phyloP scores from a whole-genome alignment of 768 basidiomycete genomes.

The Leccinellum rugosiceps region DNA sequence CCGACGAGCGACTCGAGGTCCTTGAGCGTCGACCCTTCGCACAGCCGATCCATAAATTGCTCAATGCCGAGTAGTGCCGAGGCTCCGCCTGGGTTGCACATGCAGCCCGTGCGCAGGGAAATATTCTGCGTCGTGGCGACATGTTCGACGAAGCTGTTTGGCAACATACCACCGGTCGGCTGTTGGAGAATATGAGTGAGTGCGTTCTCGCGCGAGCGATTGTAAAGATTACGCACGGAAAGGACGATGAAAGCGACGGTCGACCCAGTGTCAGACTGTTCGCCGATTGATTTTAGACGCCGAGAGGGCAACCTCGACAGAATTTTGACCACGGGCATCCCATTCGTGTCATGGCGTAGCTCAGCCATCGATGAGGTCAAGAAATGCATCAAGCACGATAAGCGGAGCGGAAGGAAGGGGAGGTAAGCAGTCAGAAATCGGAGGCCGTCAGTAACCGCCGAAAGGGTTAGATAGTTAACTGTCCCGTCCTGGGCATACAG shows the following conservation, averaged over 20 bases:
- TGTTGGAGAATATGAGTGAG: conserved; percentile 23
- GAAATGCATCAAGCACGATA: conserved; percentile 65
- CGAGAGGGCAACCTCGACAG: conserved; percentile 60
- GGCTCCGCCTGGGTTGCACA: conserved; percentile 86
- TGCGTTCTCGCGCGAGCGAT: not conserved
- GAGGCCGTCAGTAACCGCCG: conserved; percentile 76
- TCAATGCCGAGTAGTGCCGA: conserved; percentile 67
- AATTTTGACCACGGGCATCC: conserved; percentile 61
- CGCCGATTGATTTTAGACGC: conserved; percentile 54
- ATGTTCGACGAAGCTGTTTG: conserved; percentile 72
- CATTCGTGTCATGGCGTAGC: conserved; percentile 60
- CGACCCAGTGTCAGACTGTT: conserved; percentile 64
- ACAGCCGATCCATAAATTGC: conserved; percentile 59
- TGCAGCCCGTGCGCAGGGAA: conserved; percentile 79
- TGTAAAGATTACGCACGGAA: conserved; percentile 42
- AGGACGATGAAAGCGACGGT: conserved; percentile 61
- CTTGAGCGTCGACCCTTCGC: conserved; percentile 54
- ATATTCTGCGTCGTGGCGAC: conserved; percentile 61
- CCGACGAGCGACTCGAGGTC: conserved; percentile 63
- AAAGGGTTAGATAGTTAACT: conserved; percentile 74
- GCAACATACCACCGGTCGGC: conserved; percentile 64
- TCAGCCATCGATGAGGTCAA: conserved; percentile 52
- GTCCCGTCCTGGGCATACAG: conserved; percentile 65
- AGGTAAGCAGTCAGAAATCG: conserved; percentile 75
- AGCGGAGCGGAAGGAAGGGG: conserved; percentile 73